Conservation (phyloP, 495 filamentous ascomycete genomes). For the Penicillium paxilli region DNA sequence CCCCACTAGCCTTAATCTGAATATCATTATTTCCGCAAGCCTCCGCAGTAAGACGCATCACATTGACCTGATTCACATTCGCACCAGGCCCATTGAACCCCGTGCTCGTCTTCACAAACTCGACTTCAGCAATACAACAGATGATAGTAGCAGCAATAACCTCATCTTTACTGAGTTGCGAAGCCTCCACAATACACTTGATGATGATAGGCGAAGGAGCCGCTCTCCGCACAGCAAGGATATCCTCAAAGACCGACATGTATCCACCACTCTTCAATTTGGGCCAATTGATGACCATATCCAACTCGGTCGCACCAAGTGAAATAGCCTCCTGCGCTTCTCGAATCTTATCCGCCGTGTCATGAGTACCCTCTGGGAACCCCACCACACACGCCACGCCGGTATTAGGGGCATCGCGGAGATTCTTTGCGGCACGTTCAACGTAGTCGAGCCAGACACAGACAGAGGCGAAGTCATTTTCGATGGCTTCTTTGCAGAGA, state of each 20-base stretch:
- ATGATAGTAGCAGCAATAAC: constrained; percentile 62
- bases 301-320: constrained; percentile 62
- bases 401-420: constrained; percentile 46
- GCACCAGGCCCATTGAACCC: constrained; percentile 66
- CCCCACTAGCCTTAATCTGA: constrained; percentile 68
- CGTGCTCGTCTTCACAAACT: constrained; percentile 71
- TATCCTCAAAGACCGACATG: constrained; percentile 54
- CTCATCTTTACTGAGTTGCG: constrained; percentile 52
- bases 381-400: constrained; percentile 64
- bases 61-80: constrained; percentile 50
- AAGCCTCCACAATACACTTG: constrained; percentile 70
- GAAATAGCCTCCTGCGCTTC: constrained; percentile 58
- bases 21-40: constrained; percentile 37
- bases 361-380: constrained; percentile 64
- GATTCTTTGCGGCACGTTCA: constrained; percentile 48
- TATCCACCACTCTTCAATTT: constrained; percentile 53
- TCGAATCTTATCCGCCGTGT: constrained; percentile 50
- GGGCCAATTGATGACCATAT: constrained; percentile 66
- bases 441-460: constrained; percentile 60
- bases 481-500: constrained; percentile 63
- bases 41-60: constrained; percentile 53
- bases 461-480: constrained; percentile 59
- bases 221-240: constrained; percentile 53
- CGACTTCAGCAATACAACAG: constrained; percentile 57
- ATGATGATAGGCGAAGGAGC: constrained; percentile 48